phyloP scores from a whole-genome alignment of 805 yeast genomes.

The Yarrowia porcina region DNA sequence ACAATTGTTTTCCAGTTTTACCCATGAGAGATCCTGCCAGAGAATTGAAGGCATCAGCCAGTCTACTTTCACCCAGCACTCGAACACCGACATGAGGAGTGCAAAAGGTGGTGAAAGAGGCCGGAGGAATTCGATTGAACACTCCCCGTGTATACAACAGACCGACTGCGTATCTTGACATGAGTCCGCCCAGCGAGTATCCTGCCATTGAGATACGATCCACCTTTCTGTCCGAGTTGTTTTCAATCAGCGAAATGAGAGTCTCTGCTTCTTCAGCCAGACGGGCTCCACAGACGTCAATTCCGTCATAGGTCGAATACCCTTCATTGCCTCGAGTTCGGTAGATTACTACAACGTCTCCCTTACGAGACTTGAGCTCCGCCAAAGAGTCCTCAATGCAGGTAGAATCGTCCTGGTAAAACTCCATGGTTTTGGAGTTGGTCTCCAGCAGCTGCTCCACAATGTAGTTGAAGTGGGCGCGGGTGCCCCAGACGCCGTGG shows the following conservation, averaged over 20 bases:
- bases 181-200: constrained; percentile 85
- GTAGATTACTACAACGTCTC: constrained; percentile 43
- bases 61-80: constrained; percentile 51
- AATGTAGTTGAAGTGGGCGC: constrained; percentile 62
- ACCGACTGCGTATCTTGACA: constrained; percentile 79
- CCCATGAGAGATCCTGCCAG: constrained; percentile 66
- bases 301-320: constrained; percentile 79
- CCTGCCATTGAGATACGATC: constrained; percentile 76
- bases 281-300: constrained; percentile 77
- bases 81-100: constrained; percentile 68
- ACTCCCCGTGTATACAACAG: constrained; percentile 52
- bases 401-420: constrained; percentile 19
- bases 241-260: constrained; percentile 37
- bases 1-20: constrained; percentile 70
- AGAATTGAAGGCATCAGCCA: constrained; percentile 56
- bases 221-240: constrained; percentile 40
- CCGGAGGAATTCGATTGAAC: constrained; percentile 54
- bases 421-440: constrained; percentile 16
- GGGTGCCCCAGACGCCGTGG: constrained; percentile 76
- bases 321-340: constrained; percentile 63
- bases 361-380: constrained; percentile 34
- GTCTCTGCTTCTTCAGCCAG: constrained; percentile 62
- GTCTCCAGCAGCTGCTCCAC: constrained; percentile 43
- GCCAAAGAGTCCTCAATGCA: constrained; percentile 15
- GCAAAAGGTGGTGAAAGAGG: constrained; percentile 59